Evolutionary conservation across 306 rosid genomes (phyloP).

Genomic region (Lagenaria siceraria): DNA sequence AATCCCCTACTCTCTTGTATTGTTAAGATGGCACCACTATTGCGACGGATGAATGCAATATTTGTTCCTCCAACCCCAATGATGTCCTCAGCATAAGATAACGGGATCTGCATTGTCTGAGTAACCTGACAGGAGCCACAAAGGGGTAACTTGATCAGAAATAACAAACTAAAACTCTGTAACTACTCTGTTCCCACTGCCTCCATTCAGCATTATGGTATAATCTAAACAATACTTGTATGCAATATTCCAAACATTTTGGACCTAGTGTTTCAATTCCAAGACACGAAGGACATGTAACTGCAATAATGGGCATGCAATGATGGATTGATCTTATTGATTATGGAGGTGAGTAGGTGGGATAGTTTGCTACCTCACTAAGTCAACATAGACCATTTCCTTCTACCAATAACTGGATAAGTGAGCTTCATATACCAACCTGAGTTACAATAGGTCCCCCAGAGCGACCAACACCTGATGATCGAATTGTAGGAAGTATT

Average conservation of each 20-base stretch:
- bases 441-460: conserved; percentile 80
- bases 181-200: background rate
- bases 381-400: background rate
- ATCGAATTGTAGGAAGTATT: conserved; percentile 51
- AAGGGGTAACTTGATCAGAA: background rate
- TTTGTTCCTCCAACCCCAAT: conserved; percentile 87
- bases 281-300: background rate
- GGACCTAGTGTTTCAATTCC: background rate
- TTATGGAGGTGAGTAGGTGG: background rate
- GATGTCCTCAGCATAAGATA: conserved; percentile 90
- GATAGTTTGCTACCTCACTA: background rate
- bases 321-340: background rate
- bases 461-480: conserved; percentile 57
- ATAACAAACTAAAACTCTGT: background rate
- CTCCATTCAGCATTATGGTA: background rate
- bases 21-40: conserved; percentile 84
- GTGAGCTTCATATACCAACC: conserved; percentile 29
- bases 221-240: background rate
- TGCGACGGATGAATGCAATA: conserved; percentile 81
- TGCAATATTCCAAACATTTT: background rate
- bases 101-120: conserved; percentile 96
- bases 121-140: conserved; percentile 41
- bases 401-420: background rate
- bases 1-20: conserved; percentile 84
- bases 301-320: background rate